These are phyloP conservation scores for Penicillium coprophilum DNA, from an alignment of 495 filamentous ascomycete genomes.

Conservation along the genomic window DNA sequence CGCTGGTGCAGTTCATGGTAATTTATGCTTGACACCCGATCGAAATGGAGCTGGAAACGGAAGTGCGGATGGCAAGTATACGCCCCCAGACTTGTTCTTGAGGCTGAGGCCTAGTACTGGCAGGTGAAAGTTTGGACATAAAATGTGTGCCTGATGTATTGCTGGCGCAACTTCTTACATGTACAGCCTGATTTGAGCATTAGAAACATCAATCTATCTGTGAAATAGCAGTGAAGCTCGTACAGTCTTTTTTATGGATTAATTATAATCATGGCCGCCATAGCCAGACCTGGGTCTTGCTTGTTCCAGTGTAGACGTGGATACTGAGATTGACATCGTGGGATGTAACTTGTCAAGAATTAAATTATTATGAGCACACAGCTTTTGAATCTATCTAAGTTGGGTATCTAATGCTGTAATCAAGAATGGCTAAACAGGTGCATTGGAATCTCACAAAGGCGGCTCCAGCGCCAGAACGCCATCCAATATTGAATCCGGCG, in stretches of 20 bases:
- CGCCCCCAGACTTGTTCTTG: conserved; percentile 42
- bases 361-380: background rate
- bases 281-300: background rate
- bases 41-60: conserved; percentile 8
- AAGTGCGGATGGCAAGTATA: conserved; percentile 18
- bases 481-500: conserved; percentile 76
- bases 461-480: conserved; percentile 75
- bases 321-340: background rate
- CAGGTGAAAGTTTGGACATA: background rate
- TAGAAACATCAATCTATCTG: background rate
- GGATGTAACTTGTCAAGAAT: background rate
- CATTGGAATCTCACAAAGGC: conserved; percentile 52
- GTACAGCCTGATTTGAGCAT: background rate
- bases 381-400: background rate
- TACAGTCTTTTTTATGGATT: background rate
- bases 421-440: background rate
- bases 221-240: background rate
- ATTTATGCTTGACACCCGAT: conserved; percentile 14
- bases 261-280: background rate
- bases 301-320: background rate
- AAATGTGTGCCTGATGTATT: background rate
- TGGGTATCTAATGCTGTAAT: conserved; percentile 9
- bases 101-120: conserved; percentile 20
- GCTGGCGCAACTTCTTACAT: background rate
- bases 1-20: conserved; percentile 11